Evolutionary conservation across 106 monocot genomes (phyloP), one percentile per base, ranked within the genome.

Genomic region (Narthecium ossifragum): DNA sequence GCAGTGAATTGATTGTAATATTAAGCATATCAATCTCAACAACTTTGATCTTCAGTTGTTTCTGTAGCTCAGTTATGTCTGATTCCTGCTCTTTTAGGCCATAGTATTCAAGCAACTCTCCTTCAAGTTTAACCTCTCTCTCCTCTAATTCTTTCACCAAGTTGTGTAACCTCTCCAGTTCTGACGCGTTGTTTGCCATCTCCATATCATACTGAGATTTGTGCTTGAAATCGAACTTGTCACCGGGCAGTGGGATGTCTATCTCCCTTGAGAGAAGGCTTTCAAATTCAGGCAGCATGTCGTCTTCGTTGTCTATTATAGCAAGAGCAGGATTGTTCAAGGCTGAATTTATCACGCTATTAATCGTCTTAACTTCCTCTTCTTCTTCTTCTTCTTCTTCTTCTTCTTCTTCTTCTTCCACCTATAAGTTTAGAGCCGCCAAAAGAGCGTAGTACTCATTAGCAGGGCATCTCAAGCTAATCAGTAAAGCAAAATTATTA

Each of bases 21-120:
- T 93, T 85, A 46, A 93, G 77, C 88, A 77, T 85, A 68, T 85
- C 77, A 4, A 89, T 82, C 69, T 93, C 93, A 10, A 70, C 67
- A 0, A 65, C 55, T 71, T 93, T 93, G 8, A 88, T 85, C 77
- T 88, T 82, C 12, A 88, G 76, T 51, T 93, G 88, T 60, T 77
- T 88, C 37, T 88, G 88, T 61, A 93, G 40, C 62, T 93, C 89
- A 0, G 57, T 28, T 6, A 88, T 61, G 22, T 85, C 85, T 3
- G 82, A 72, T 59, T 93, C 93, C 63, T 88, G 85, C 63, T 93
- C 93, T 65, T 89, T 83, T 9, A 93, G 74, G 11, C 93, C 93
- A 46, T 93, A 93, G 75, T 89, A 93, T 70, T 93, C 93, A 2
- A 93, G 77, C 22, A 93, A 51, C 51, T 93, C 93, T 0, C 82